phyloP scores from a whole-genome alignment of 805 yeast genomes.

The Saitoella complicata region DNA sequence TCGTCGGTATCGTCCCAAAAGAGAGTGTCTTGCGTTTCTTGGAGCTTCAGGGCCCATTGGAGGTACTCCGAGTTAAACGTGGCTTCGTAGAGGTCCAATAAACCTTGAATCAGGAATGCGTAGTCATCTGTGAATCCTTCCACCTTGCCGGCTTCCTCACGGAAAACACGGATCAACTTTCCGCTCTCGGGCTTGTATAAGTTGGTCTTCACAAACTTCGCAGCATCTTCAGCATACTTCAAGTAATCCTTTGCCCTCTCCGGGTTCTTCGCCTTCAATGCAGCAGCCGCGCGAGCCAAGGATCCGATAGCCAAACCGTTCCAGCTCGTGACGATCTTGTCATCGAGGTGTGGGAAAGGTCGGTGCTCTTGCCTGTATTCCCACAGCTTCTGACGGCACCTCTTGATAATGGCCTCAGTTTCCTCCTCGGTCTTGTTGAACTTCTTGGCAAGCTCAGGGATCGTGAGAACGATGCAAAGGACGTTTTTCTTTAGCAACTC shows the following conservation, averaged over 20 bases:
- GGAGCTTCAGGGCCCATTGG: slow-evolving; percentile 19
- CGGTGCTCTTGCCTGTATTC: slow-evolving; percentile 14
- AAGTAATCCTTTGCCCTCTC: slow-evolving; percentile 11
- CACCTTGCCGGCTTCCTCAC: slow-evolving; percentile 5
- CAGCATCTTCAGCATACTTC: slow-evolving; percentile 16
- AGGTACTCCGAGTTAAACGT: slow-evolving; percentile 17
- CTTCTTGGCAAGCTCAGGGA: slow-evolving; percentile 18
- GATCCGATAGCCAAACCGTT: slow-evolving; percentile 25
- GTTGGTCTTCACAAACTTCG: slow-evolving; percentile 13
- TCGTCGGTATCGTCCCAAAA: slow-evolving; percentile 22
- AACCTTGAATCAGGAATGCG: slow-evolving; percentile 21
- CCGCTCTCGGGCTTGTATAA: slow-evolving; percentile 13
- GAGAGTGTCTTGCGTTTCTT: slow-evolving; percentile 17
- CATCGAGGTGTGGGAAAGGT: slow-evolving; percentile 20
- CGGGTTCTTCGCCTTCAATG: slow-evolving; percentile 10
- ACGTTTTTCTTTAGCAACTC: slow-evolving; percentile 21
- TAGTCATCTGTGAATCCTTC: slow-evolving; percentile 24
- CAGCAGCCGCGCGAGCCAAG: slow-evolving; percentile 19
- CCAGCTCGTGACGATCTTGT: slow-evolving; percentile 23
- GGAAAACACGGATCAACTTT: slow-evolving; percentile 13
- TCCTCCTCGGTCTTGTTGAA: slow-evolving; percentile 19
- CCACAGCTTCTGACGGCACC: slow-evolving; percentile 15
- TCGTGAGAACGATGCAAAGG: slow-evolving; percentile 14
- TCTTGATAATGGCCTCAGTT: slow-evolving; percentile 13
- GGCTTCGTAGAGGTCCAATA: slow-evolving; percentile 22